A percentile compares a stretch with the other conserved stretches of the same genome.
Conservation (phyloP, 2,329 filamentous ascomycete species). For the Colletotrichum cuscutae region DNA sequence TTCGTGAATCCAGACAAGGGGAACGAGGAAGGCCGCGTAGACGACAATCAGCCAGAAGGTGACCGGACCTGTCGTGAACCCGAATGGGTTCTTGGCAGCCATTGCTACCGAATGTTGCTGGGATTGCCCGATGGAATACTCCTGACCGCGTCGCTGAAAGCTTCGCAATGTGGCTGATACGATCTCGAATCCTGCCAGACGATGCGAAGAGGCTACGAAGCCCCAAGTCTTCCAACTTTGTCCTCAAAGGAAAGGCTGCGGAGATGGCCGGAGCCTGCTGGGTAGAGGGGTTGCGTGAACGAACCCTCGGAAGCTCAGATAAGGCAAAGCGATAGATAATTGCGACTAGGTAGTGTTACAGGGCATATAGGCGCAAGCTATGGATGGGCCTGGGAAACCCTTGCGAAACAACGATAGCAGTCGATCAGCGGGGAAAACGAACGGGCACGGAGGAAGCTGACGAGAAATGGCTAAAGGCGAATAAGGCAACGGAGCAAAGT, state of each 20-base stretch:
- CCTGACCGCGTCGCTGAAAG: no score
- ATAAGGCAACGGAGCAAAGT: not conserved
- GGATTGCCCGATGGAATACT: conserved; percentile 17
- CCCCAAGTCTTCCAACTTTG: not conserved
- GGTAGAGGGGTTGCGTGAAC: not conserved
- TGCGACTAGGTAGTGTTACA: not conserved
- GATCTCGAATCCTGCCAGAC: not conserved
- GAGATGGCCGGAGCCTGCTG: not conserved
- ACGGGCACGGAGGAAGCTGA: not conserved
- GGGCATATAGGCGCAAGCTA: not conserved
- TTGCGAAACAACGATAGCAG: not conserved
- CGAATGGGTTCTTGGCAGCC: conserved; percentile 65
- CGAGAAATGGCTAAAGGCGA: not conserved
- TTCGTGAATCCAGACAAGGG: conserved; percentile 79
- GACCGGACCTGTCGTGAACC: conserved; percentile 84
- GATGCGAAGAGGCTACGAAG: not conserved
- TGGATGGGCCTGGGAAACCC: not conserved
- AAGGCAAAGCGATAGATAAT: not conserved
- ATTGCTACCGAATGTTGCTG: conserved; percentile 28
- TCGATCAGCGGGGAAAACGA: not conserved
- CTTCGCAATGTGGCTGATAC: not conserved
- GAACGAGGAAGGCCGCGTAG: conserved; percentile 82
- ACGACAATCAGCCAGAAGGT: conserved; percentile 80
- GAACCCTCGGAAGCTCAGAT: not conserved
- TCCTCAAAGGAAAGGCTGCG: not conserved